Percentiles rank a stretch among this genome's conserved stretches.
Conservation (phyloP, 2,329 filamentous ascomycete species). For the Nectriaceae sp. region DNA sequence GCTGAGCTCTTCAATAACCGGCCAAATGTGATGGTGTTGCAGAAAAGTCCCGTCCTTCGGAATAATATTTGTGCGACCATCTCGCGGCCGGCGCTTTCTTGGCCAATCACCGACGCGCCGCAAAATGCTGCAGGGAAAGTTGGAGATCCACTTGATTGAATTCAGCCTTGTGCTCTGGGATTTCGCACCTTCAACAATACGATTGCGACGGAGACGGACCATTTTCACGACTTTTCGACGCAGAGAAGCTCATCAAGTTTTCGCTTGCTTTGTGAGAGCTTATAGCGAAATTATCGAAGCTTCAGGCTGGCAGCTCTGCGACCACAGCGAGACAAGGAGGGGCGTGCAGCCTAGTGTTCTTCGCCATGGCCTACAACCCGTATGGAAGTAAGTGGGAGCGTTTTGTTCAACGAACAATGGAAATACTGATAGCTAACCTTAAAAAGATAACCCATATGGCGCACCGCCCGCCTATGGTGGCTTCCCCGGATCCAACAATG, state of each 20-base stretch:
- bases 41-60: slow-evolving; percentile 31
- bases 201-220: slow-evolving; percentile 14
- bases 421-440: slow-evolving; percentile 11
- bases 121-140: not conserved
- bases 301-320: too few relatives aligned
- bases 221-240: too few relatives aligned
- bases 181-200: slow-evolving; percentile 6
- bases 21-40: slow-evolving; percentile 8
- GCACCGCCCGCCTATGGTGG: slow-evolving; percentile 72
- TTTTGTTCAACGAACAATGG: not conserved
- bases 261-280: too few relatives aligned
- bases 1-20: slow-evolving; percentile 11
- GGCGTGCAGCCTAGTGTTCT: slow-evolving; percentile 17
- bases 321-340: too few relatives aligned
- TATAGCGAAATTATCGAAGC: too few relatives aligned
- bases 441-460: slow-evolving; percentile 62
- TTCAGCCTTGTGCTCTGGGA: slow-evolving; percentile 28
- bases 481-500: slow-evolving; percentile 61
- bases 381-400: slow-evolving; percentile 51
- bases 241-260: too few relatives aligned
- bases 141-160: slow-evolving; percentile 23
- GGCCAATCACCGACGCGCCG: slow-evolving; percentile 11
- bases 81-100: slow-evolving; percentile 8
- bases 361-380: slow-evolving; percentile 60
- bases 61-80: slow-evolving; percentile 33